Evolutionary conservation across 768 basidiomycete species (phyloP), one percentile per base, ranked within the genome.

Genomic region (Lyophyllum semitale): DNA sequence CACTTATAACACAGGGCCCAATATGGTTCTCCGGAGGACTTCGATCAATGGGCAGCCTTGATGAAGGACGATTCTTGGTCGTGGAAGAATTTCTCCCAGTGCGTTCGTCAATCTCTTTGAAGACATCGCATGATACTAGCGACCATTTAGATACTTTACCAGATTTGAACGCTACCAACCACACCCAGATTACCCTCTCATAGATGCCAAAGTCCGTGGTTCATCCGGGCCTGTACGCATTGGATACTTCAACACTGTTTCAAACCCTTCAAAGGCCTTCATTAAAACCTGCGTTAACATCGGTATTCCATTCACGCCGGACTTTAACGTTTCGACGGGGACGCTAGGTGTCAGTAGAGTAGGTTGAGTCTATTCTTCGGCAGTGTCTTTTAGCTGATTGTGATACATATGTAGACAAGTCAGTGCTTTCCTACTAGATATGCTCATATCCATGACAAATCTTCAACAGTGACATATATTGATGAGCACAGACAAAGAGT

Each of bases 21-120:
- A 11, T 84, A 83, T 47, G 87, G 87, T 5, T 80, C 86, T 8
- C 84, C 88, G 2, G 80, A 83, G 1, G 88, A 91, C 63, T 90
- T 84, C 60, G 85, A 89, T 59, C 77, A 89, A 65, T 88, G 85
- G 81, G 84, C 82, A 1, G 52, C 66, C 0, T 71, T 82, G 23
- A 77, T 75, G 12, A 80, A 77, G 5, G 84, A 88, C 43, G 71
- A 80, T 15, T 79, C 80, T 8, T 91, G 86, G 86, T 69, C 81
- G n/a, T 85, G 77, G 75, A 73, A 80, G 51, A 77, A 82, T 46
- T 71, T 90, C 52, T 68, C 73, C 47, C 62, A 70, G 84, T 83
- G 59, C 35, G 67, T 58, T 17, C n/a, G 12, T 30, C 41, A 15
- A 27, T 17, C 38, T n/a, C 23, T 35, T 33, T 3, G 30, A n/a